Base-by-base conservation (phyloP, 192 early-diverging fungal genomes). In the Physocladia obscura region DNA sequence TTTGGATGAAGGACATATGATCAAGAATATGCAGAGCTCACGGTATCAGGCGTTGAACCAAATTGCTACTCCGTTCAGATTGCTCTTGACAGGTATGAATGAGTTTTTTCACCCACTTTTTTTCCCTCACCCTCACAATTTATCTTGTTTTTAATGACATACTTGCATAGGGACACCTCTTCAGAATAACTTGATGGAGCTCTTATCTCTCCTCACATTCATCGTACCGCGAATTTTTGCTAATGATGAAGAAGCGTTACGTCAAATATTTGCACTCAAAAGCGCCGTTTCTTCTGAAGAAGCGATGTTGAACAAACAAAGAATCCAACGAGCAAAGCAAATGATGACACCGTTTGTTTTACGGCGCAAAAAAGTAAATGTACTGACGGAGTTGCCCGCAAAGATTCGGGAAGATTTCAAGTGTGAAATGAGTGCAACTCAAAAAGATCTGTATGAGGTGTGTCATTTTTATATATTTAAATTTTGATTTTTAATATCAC, bases 301-400 rank as follows among this genome's bases (percentile, higher is more conserved):
- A 27, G 67, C 59, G 2, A 77, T 65, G 15, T 77, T 34, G 67
- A 71, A 57, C 29, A 30, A 59, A 17, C 82, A 90, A 68, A 88
- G 90, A 30, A 91, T 94, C 35, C 75, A 83, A 22, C 82, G 91
- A 22, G 94, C 92, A 15, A 88, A 89, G 60, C 84, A 87, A 26
- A 88, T 96, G 75, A 84, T 97, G 87, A 81, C 87, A 0, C 94
- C 94, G 0, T 97, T 97, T 79, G 92, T 97, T 0, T 76, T 97
- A 32, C 83, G 93, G 5, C 76, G 94, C 21, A 86, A 88, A 63
- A 97, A 97, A 60, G 79, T 74, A 27, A 47, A 83, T 49, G 78
- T 81, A 15, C 44, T 78, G 58, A 81, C 36, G 38, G 79, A 81
- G 38, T 49, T 81, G 26, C 79, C 79, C 27, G 11, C 8, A 30